A percentile compares a stretch with the other conserved stretches of the same genome.
phyloP scores from a whole-genome alignment of 2,329 filamentous ascomycete species.

The Pseudogymnoascus sp. region DNA sequence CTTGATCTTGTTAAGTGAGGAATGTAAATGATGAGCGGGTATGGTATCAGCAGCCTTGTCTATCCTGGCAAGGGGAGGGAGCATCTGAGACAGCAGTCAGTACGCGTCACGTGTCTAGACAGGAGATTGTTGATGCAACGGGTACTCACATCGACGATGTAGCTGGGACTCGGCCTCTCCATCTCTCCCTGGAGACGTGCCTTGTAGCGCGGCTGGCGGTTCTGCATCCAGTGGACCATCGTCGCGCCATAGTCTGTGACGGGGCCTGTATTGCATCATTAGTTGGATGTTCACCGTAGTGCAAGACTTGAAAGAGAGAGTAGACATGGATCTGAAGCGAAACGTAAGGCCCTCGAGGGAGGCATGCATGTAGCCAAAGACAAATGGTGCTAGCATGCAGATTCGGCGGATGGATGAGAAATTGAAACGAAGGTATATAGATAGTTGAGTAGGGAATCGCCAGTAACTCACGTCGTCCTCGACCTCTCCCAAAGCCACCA shows the following conservation, averaged over 20 bases:
- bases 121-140: background rate
- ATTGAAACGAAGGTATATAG: background rate
- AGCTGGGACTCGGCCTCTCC: constrained; percentile 81
- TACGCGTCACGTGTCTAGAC: background rate
- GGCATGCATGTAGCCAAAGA: background rate
- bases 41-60: constrained; percentile 76
- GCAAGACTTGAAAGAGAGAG: background rate
- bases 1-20: constrained; percentile 97
- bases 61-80: constrained; percentile 70
- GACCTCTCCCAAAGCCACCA: constrained; percentile 37
- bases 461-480: constrained; percentile 42
- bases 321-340: background rate
- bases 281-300: constrained; percentile 10
- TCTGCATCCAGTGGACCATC: constrained; percentile 83
- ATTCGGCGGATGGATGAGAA: background rate
- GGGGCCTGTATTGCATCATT: constrained; percentile 50
- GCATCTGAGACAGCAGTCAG: constrained; percentile 50
- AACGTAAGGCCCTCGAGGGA: background rate
- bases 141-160: constrained; percentile 70
- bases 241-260: constrained; percentile 92
- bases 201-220: constrained; percentile 68
- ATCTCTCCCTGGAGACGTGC: constrained; percentile 63
- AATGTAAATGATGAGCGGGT: constrained; percentile 90
- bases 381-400: background rate
- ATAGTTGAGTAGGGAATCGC: background rate